Evolutionary conservation across 2,329 filamentous ascomycete genomes (phyloP).

Genomic region (Elsinoe australis): DNA sequence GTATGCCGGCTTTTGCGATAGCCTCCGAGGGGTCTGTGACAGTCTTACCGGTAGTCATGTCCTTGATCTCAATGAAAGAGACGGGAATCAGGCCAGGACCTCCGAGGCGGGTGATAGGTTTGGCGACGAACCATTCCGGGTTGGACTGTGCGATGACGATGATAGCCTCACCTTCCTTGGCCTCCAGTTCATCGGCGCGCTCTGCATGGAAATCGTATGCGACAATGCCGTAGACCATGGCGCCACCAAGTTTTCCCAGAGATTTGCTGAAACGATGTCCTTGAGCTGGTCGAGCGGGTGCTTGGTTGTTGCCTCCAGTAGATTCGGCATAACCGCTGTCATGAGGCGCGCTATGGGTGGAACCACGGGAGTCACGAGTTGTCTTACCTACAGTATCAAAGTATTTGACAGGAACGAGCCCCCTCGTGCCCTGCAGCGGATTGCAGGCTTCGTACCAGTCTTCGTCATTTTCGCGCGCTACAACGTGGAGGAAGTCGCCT

Average conservation of each 20-base stretch:
- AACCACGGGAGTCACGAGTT: conserved; percentile 70
- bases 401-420: conserved; percentile 86
- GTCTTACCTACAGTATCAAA: conserved; percentile 90
- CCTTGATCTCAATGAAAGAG: conserved; percentile 90
- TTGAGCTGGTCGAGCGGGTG: conserved; percentile 21
- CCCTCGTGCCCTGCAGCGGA: conserved; percentile 77
- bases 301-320: conserved; percentile 19
- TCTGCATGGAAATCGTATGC: conserved; percentile 96
- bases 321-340: conserved; percentile 81
- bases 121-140: conserved; percentile 97
- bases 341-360: conserved; percentile 52
- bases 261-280: conserved; percentile 33
- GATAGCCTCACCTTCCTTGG: conserved; percentile 90
- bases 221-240: conserved; percentile 94
- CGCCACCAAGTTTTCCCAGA: conserved; percentile 53
- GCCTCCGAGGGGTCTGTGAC: conserved; percentile 78
- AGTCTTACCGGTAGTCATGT: conserved; percentile 79
- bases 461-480: conserved; percentile 84
- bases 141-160: conserved; percentile 98
- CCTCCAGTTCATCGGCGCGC: conserved; percentile 89
- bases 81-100: conserved; percentile 93
- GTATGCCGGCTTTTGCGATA: conserved; percentile 80
- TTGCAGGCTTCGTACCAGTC: conserved; percentile 99
- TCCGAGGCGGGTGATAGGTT: conserved; percentile 94
- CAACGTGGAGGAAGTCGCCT: conserved; percentile 97